These are phyloP conservation scores for Exidia glandulosa DNA, from an alignment of 768 basidiomycete genomes.

Conservation along the genomic window DNA sequence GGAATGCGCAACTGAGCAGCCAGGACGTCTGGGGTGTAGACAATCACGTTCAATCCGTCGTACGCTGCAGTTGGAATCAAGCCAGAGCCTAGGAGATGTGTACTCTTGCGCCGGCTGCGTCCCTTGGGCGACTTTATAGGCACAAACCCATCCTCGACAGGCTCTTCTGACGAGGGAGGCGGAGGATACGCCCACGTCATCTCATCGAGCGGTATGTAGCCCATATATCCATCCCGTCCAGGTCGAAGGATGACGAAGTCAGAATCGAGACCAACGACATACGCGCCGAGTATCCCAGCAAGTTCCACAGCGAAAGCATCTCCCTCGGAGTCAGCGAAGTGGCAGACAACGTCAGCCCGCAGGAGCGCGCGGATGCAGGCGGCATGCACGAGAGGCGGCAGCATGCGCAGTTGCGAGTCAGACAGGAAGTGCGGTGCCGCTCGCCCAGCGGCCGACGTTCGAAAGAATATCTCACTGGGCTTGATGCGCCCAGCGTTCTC, in stretches of 20 bases:
- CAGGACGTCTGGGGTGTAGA: conserved; percentile 50
- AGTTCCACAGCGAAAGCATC: conserved; percentile 77
- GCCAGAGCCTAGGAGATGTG: not conserved
- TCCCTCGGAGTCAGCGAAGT: conserved; percentile 73
- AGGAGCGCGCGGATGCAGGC: conserved; percentile 48
- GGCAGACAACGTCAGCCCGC: conserved; percentile 31
- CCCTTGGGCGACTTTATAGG: not conserved
- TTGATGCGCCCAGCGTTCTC: conserved; percentile 47
- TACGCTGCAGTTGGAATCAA: conserved; percentile 8
- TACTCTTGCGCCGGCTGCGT: not conserved
- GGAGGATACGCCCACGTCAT: conserved; percentile 48
- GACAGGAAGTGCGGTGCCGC: conserved; percentile 54
- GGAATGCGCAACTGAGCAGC: conserved; percentile 60
- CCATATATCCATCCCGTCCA: conserved; percentile 54
- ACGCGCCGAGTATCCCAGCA: conserved; percentile 60
- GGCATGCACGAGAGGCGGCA: conserved; percentile 55
- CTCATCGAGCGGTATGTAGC: conserved; percentile 67
- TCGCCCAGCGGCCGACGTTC: conserved; percentile 59
- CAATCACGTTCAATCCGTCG: conserved; percentile 39
- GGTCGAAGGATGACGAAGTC: conserved; percentile 69
- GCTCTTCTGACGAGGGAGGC: conserved; percentile 8
- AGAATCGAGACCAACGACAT: conserved; percentile 70
- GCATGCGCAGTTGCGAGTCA: conserved; percentile 46
- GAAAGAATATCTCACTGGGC: conserved; percentile 63
- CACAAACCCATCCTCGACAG: not conserved